Evolutionary conservation across 257 asterid species (phyloP).

Genomic region (Paraleonurus japonicus): DNA sequence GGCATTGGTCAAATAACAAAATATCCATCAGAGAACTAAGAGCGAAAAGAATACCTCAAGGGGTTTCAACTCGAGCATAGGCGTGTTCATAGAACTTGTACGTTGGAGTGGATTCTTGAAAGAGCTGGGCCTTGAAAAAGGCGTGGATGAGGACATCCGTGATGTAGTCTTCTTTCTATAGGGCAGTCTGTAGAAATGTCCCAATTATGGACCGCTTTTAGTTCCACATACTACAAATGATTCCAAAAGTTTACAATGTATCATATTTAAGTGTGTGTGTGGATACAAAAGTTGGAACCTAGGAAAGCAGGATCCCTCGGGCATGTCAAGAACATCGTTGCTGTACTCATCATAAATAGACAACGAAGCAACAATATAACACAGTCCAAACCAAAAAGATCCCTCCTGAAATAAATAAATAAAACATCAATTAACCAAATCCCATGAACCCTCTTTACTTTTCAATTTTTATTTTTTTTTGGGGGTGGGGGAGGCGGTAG

Average conservation of each 20-base stretch:
- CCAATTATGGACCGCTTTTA: background rate
- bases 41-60: constrained; percentile 55
- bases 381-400: constrained; percentile 84
- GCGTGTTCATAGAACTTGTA: constrained; percentile 40
- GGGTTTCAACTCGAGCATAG: constrained; percentile 78
- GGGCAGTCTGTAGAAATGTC: constrained; percentile 52
- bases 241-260: background rate
- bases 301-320: constrained; percentile 95
- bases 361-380: constrained; percentile 80
- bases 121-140: constrained; percentile 57
- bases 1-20: background rate
- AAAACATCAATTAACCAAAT: background rate
- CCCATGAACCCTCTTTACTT: background rate
- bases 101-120: constrained; percentile 52
- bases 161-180: constrained; percentile 51
- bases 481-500: background rate
- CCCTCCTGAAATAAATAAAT: constrained; percentile 55
- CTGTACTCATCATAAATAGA: constrained; percentile 92
- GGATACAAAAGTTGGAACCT: constrained; percentile 43
- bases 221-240: background rate
- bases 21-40: background rate
- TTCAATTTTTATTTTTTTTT: background rate
- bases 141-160: constrained; percentile 40
- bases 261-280: background rate
- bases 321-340: constrained; percentile 90